Percentiles rank a stretch among this genome's conserved stretches.
Evolutionary conservation across 2,329 filamentous ascomycete genomes (phyloP).

Genomic region (Magnaporthales sp.): DNA sequence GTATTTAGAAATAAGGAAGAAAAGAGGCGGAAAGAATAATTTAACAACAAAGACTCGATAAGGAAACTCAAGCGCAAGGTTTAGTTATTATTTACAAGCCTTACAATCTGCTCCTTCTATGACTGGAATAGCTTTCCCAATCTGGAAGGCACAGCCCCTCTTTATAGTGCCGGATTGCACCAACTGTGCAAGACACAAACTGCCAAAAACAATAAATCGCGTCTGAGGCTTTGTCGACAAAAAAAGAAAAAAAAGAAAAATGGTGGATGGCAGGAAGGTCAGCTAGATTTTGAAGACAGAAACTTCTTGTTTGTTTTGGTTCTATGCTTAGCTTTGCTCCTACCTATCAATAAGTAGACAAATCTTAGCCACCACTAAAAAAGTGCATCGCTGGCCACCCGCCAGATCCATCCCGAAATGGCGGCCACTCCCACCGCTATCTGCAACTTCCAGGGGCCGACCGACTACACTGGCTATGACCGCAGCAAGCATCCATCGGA

Average conservation of each 20-base stretch:
- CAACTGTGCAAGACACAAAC: neutral
- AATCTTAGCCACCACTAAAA: neutral
- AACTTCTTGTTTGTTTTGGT: neutral
- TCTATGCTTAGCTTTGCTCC: no score
- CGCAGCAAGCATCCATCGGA: conserved; percentile 25
- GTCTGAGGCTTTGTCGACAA: no score
- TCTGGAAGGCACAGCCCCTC: neutral
- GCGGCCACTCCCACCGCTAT: conserved; percentile 1
- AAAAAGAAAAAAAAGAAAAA: neutral
- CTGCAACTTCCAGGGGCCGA: neutral
- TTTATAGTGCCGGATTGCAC: neutral
- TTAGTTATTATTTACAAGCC: neutral
- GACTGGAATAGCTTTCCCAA: neutral
- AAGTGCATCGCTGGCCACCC: neutral
- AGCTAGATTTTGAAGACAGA: neutral
- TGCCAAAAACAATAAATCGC: neutral
- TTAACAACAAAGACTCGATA: neutral
- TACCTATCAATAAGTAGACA: neutral
- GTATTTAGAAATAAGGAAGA: no score
- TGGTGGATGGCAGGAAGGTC: no score
- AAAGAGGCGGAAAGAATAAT: neutral
- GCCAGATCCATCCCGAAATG: neutral
- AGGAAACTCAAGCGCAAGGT: neutral
- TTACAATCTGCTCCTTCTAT: neutral
- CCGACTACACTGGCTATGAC: conserved; percentile 24